Percentiles rank a stretch among this genome's conserved stretches.
Conservation (phyloP, 345 rosid genomes). For the Hevea brasiliensis region DNA sequence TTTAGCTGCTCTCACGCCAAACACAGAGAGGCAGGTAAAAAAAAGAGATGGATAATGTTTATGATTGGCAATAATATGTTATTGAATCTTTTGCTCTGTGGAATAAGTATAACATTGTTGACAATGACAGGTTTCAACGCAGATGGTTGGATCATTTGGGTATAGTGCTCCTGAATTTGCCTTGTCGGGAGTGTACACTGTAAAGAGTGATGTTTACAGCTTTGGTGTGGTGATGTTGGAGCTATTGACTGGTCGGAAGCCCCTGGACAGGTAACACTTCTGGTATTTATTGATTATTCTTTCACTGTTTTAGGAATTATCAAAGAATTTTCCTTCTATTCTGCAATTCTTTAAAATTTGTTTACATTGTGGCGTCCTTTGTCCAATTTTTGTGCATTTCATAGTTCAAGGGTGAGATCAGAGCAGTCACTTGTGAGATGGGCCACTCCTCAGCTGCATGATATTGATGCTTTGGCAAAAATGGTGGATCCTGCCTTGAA, state of each 20-base stretch:
- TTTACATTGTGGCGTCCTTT: background rate
- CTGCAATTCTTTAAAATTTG: background rate
- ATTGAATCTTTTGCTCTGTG: background rate
- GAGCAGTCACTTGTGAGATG: slow-evolving; percentile 99
- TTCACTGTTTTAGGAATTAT: slow-evolving; percentile 1
- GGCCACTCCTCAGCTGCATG: slow-evolving; percentile 98
- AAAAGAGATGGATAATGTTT: background rate
- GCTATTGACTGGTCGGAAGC: slow-evolving; percentile 93
- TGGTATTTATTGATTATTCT: background rate
- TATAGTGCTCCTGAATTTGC: slow-evolving; percentile 99
- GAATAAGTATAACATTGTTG: slow-evolving; percentile 6
- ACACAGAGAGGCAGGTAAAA: slow-evolving; percentile 87
- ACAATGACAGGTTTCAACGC: slow-evolving; percentile 71
- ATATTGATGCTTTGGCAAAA: slow-evolving; percentile 91
- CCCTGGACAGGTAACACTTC: slow-evolving; percentile 82
- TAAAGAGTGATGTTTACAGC: slow-evolving; percentile 96
- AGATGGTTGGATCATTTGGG: slow-evolving; percentile 96
- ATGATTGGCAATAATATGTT: background rate
- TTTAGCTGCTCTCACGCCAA: slow-evolving; percentile 89
- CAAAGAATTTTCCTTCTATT: background rate
- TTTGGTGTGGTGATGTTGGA: slow-evolving; percentile 99
- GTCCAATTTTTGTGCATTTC: background rate
- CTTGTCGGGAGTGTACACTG: slow-evolving; percentile 89
- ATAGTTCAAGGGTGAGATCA: slow-evolving; percentile 80
- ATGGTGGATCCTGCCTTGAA: slow-evolving; percentile 94